Base-by-base conservation (phyloP, 768 basidiomycete species). In the Russula sp. region DNA sequence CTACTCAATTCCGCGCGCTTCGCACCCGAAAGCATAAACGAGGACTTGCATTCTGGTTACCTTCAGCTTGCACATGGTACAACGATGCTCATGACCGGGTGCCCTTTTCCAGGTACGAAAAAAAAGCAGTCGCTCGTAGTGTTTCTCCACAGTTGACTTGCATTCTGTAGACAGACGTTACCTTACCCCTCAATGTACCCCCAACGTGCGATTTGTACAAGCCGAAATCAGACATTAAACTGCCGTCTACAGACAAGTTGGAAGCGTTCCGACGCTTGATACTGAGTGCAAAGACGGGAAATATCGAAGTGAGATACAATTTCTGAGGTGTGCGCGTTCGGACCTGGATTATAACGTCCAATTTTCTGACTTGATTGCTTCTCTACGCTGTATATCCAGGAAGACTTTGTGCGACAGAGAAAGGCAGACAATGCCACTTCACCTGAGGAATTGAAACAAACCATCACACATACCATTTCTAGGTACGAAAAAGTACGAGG, bases 41-140 rank as follows among this genome's bases (percentile, higher is more conserved):
- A 90, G 54, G 89, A 92, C 68, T 75, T 94, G 5, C 84, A 87
- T 65, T 83, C 88, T 2, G 91, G 92, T 2, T 81, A 80, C 67
- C 77, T 94, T 30, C 91, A 94, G 70, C 79, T 91, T 14, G 85
- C 91, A 2, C 74, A 75, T 14, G 86, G 87, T 3, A 81, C 83
- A 7, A 71, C 81, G 3, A 75, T 88, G 32, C 71, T 92, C 16
- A 71, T 93, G 42, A 84, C 86, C 0, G 92, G 90, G 88, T 68
- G 77, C 86, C 2, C 86, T 94, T 70, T 88, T 91, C 73, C 79
- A 84, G 80, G 90, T 88, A 62, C 28, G 70, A 40, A 16, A 38
- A 9, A n/a, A 59, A 30, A 30, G 18, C 3, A 10, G 22, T 38
- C 4, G 14, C 14, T 36, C 44, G 10, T 36, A 7, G 20, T 59